Conservation (phyloP, 176 grass and related monocot species). For the Cenchrus americanus region DNA sequence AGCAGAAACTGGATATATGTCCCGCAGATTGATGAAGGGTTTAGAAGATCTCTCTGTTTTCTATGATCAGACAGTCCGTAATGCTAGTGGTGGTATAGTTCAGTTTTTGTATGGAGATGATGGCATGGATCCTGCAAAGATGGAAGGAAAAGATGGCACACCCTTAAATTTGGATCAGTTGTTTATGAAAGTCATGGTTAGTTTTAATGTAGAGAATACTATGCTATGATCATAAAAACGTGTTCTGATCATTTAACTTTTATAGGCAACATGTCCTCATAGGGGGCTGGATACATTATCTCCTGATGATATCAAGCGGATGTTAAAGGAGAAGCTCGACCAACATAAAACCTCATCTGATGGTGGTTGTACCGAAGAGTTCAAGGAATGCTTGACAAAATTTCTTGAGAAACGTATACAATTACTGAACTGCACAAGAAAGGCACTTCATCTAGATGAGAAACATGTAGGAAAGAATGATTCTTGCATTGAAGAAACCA, state of each 20-base stretch:
- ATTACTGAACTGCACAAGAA: slow-evolving; percentile 64
- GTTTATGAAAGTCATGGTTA: slow-evolving; percentile 97
- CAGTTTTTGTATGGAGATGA: slow-evolving; percentile 98
- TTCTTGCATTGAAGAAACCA: slow-evolving; percentile 49
- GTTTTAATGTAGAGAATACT: slow-evolving; percentile 34
- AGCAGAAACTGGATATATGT: slow-evolving; percentile 99
- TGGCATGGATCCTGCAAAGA: slow-evolving; percentile 99
- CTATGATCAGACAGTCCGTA: slow-evolving; percentile 94
- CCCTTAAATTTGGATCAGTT: slow-evolving; percentile 97
- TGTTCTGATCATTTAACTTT: slow-evolving; percentile 39
- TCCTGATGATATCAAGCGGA: slow-evolving; percentile 58
- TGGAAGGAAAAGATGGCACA: slow-evolving; percentile 86
- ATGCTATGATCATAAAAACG: slow-evolving; percentile 27
- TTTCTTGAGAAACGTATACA: slow-evolving; percentile 63
- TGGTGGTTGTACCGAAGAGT: slow-evolving; percentile 66
- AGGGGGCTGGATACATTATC: slow-evolving; percentile 60
- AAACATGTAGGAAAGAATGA: slow-evolving; percentile 46
- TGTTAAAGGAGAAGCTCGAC: slow-evolving; percentile 59
- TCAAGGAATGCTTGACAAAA: slow-evolving; percentile 61
- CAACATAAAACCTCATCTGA: slow-evolving; percentile 57
- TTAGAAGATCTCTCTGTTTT: slow-evolving; percentile 96
- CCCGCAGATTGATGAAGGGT: slow-evolving; percentile 93
- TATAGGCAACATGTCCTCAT: slow-evolving; percentile 83
- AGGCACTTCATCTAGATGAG: slow-evolving; percentile 62
- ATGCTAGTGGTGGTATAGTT: slow-evolving; percentile 87